phyloP scores from a whole-genome alignment of 768 basidiomycete genomes.

The Pleurotus tuoliensis region DNA sequence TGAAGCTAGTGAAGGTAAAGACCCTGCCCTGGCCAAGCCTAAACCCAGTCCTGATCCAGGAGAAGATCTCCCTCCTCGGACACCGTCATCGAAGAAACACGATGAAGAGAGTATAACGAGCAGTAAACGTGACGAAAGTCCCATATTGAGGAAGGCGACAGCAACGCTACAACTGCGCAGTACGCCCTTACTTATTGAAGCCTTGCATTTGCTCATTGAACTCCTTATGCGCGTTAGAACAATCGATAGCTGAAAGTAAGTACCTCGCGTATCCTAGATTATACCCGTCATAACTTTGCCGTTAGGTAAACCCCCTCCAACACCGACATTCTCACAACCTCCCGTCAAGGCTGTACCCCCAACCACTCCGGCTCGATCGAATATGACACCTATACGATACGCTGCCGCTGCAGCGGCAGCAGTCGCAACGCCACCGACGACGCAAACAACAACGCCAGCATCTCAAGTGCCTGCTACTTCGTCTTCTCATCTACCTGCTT shows the following conservation, averaged over 20 bases:
- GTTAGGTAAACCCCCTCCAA: slow-evolving; percentile 68
- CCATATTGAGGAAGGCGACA: slow-evolving; percentile 73
- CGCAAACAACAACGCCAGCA: slow-evolving; percentile 20
- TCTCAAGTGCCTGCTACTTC: slow-evolving; percentile 29
- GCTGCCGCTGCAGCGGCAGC: slow-evolving; percentile 84
- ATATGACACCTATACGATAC: slow-evolving; percentile 74
- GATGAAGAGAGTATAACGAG: slow-evolving; percentile 70
- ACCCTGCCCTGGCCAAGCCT: neutral
- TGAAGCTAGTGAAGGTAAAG: slow-evolving; percentile 65
- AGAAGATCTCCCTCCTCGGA: slow-evolving; percentile 61
- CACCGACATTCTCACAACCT: slow-evolving; percentile 77
- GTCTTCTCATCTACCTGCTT: slow-evolving; percentile 29
- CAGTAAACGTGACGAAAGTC: slow-evolving; percentile 75
- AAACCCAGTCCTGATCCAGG: too few relatives aligned
- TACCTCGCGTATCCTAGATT: neutral
- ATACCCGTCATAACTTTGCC: slow-evolving; percentile 10
- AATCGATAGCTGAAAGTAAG: slow-evolving; percentile 63
- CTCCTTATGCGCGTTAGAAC: slow-evolving; percentile 39
- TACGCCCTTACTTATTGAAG: slow-evolving; percentile 33
- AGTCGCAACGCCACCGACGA: slow-evolving; percentile 28
- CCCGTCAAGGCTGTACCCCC: slow-evolving; percentile 77
- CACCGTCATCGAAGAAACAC: slow-evolving; percentile 61
- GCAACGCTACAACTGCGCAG: slow-evolving; percentile 65
- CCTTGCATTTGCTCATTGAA: slow-evolving; percentile 12
- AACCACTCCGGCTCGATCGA: slow-evolving; percentile 46